Percentiles rank a stretch among this genome's conserved stretches.
Evolutionary conservation across 768 basidiomycete genomes (phyloP).

Genomic region (Cubamyces sp.): DNA sequence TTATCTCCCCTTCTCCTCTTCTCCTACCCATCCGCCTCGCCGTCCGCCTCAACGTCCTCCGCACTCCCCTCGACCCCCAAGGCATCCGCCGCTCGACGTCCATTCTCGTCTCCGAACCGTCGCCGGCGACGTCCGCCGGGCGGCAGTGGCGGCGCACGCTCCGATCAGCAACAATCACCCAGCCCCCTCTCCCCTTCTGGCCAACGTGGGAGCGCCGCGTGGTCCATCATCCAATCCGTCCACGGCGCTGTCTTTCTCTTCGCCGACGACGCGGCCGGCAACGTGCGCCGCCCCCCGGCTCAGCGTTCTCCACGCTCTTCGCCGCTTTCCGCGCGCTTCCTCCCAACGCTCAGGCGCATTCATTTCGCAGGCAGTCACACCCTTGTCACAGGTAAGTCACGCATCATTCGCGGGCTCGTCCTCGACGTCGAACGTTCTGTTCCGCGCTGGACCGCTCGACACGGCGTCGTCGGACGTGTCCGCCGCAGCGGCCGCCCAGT

Average conservation of each 20-base stretch:
- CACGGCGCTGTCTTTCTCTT: constrained; percentile 66
- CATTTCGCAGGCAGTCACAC: constrained; percentile 9
- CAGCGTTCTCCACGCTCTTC: constrained; percentile 81
- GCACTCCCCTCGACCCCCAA: constrained; percentile 1
- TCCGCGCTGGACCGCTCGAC: constrained; percentile 1
- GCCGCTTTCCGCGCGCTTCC: constrained; percentile 3
- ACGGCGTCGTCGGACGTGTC: neutral
- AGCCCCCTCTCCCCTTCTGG: constrained; percentile 13
- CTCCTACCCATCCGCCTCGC: neutral
- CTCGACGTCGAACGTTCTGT: neutral
- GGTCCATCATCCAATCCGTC: constrained; percentile 24
- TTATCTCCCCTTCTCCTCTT: constrained; percentile 4
- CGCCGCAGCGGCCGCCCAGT: constrained; percentile 6
- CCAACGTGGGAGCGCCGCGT: constrained; percentile 24
- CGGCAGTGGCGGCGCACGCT: constrained; percentile 21
- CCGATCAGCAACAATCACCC: constrained; percentile 21
- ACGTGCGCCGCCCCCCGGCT: constrained; percentile 52
- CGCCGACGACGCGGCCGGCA: constrained; percentile 68
- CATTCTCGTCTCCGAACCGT: neutral
- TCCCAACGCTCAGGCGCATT: neutral
- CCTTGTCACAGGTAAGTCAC: constrained; percentile 5
- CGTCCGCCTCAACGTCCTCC: neutral
- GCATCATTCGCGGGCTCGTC: neutral
- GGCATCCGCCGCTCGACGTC: constrained; percentile 7
- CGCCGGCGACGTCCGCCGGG: constrained; percentile 19